phyloP scores from a whole-genome alignment of 2,329 filamentous ascomycete genomes.

The Pezicula radicicola region DNA sequence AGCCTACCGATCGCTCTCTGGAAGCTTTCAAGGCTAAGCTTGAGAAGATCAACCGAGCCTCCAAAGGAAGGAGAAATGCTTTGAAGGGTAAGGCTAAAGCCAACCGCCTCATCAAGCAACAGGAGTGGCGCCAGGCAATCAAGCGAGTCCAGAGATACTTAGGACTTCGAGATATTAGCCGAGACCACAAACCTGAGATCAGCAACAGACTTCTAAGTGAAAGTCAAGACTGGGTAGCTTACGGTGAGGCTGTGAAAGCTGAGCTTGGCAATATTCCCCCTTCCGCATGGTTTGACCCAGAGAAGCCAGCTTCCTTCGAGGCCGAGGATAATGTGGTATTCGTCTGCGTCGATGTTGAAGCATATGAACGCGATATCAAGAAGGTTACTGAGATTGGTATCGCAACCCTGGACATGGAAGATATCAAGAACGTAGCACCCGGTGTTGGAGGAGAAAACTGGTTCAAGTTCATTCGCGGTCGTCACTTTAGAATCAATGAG shows the following conservation, averaged over 20 bases:
- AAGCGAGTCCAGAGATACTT: slow-evolving; percentile 68
- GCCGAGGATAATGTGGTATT: slow-evolving; percentile 62
- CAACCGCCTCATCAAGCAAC: slow-evolving; percentile 46
- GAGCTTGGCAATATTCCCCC: slow-evolving; percentile 20
- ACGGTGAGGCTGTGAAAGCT: slow-evolving; percentile 22
- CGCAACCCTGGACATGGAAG: slow-evolving; percentile 69
- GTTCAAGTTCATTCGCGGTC: slow-evolving; percentile 61
- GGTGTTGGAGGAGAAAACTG: slow-evolving; percentile 63
- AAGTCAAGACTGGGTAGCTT: slow-evolving; percentile 20
- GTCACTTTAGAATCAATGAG: slow-evolving; percentile 77
- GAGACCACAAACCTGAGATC: slow-evolving; percentile 4
- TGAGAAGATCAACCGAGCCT: slow-evolving; percentile 44
- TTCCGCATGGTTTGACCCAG: slow-evolving; percentile 38
- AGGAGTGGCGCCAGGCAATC: slow-evolving; percentile 51
- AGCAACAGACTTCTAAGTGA: slow-evolving; percentile 3
- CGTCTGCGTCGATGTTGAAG: slow-evolving; percentile 79
- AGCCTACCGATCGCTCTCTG: slow-evolving; percentile 34
- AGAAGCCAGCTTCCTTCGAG: slow-evolving; percentile 39
- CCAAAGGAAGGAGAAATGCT: slow-evolving; percentile 39
- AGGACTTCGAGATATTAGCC: slow-evolving; percentile 51
- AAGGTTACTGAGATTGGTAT: slow-evolving; percentile 84
- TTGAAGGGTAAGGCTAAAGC: slow-evolving; percentile 47
- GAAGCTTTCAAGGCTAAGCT: slow-evolving; percentile 53
- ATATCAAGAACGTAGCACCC: slow-evolving; percentile 51
- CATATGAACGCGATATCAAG: slow-evolving; percentile 64